Evolutionary conservation across 2,329 filamentous ascomycete genomes (phyloP).

Genomic region (Septoria linicola): DNA sequence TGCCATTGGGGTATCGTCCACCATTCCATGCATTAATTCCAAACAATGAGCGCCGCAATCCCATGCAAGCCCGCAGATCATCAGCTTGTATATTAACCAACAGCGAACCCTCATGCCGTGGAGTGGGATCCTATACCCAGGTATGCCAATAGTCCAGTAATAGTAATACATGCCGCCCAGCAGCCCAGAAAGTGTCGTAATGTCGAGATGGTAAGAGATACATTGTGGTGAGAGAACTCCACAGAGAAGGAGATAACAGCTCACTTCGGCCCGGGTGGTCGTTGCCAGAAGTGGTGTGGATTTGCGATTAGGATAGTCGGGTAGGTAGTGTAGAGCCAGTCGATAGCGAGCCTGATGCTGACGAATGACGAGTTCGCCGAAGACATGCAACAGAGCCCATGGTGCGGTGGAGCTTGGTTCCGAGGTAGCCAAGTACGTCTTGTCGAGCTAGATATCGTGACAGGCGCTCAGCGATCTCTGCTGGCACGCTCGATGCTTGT

Average conservation of each 20-base stretch:
- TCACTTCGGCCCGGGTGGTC: too few species aligned
- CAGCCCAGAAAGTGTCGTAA: conserved; percentile 12
- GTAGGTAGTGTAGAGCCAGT: not conserved
- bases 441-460: too few species aligned
- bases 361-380: too few species aligned
- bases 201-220: conserved; percentile 1
- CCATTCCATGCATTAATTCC: conserved; percentile 22
- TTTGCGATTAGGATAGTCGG: too few species aligned
- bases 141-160: conserved; percentile 6
- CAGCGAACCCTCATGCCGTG: conserved; percentile 9
- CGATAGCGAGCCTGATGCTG: not conserved
- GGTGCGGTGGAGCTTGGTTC: too few species aligned
- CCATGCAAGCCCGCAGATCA: conserved; percentile 15
- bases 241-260: too few species aligned
- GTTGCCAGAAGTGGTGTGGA: too few species aligned
- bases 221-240: not conserved
- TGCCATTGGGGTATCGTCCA: conserved; percentile 21
- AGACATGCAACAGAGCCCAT: too few species aligned
- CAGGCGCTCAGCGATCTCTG: too few species aligned
- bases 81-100: conserved; percentile 18
- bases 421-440: too few species aligned
- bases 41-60: conserved; percentile 15
- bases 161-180: conserved; percentile 25
- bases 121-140: conserved; percentile 6
- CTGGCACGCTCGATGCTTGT: too few species aligned